Evolutionary conservation across 441 rosid genomes (phyloP).

Genomic region (Syzygium malaccense): DNA sequence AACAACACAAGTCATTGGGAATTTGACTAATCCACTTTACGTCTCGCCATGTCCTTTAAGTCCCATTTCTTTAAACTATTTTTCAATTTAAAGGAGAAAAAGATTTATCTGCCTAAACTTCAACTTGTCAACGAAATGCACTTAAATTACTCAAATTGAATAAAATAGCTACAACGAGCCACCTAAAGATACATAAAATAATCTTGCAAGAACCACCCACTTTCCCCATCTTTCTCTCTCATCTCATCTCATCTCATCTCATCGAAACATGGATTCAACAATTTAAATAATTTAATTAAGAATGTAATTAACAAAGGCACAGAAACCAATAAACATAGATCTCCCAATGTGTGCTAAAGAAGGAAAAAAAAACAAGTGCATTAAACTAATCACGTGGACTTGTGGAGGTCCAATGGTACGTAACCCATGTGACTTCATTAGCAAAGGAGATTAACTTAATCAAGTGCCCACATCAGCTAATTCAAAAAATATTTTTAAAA

Average conservation of each 20-base stretch:
- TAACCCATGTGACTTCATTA: neutral
- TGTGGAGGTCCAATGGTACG: neutral
- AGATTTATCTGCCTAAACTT: neutral
- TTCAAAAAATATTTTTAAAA: neutral
- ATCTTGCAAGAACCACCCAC: neutral
- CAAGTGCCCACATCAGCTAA: neutral
- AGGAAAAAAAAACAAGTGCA: neutral
- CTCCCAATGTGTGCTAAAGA: neutral
- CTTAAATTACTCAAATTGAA: neutral
- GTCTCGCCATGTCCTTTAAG: neutral
- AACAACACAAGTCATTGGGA: neutral
- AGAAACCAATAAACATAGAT: neutral
- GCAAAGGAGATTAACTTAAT: neutral
- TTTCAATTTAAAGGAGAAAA: neutral
- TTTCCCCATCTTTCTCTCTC: neutral
- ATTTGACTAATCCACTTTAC: neutral
- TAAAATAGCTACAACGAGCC: neutral
- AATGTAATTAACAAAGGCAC: neutral
- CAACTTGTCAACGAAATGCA: neutral
- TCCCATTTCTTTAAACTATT: neutral
- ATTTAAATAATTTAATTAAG: neutral
- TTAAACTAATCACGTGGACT: neutral
- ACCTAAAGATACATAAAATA: neutral
- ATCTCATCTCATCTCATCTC: neutral
- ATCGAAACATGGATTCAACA: neutral